Percentiles rank a stretch among this genome's conserved stretches.
Evolutionary conservation across 495 filamentous ascomycete species (phyloP).

Genomic region (Penicillium waksmanii): DNA sequence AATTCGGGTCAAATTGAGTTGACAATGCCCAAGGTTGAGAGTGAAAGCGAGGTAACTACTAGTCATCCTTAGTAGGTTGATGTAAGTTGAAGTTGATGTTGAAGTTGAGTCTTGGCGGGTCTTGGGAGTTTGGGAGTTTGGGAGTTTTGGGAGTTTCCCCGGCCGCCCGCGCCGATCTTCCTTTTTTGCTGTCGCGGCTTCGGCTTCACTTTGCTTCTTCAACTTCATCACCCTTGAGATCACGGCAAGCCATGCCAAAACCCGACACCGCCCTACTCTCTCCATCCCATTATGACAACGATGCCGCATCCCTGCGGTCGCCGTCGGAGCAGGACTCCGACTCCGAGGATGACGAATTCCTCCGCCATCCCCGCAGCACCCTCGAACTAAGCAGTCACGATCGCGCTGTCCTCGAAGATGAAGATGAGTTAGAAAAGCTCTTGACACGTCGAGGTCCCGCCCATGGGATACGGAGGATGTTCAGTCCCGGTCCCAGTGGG

Average conservation of each 20-base stretch:
- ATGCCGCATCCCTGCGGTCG: constrained; percentile 65
- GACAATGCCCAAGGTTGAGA: too few species aligned
- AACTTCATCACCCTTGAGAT: neutral
- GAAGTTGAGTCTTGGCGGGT: neutral
- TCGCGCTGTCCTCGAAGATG: constrained; percentile 76
- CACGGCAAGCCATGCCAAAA: constrained; percentile 30
- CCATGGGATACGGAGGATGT: constrained; percentile 54
- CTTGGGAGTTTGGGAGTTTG: neutral
- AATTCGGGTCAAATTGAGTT: neutral
- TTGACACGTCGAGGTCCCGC: constrained; percentile 58
- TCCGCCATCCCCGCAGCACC: constrained; percentile 66
- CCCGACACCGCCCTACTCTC: constrained; percentile 57
- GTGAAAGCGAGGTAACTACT: too few species aligned
- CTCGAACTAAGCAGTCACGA: constrained; percentile 73
- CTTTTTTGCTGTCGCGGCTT: constrained; percentile 3
- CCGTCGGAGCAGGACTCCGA: constrained; percentile 76
- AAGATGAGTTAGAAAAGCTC: constrained; percentile 85
- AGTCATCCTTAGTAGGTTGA: too few species aligned
- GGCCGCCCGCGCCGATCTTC: constrained; percentile 10
- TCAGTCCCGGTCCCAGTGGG: constrained; percentile 42
- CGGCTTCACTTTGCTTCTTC: constrained; percentile 7
- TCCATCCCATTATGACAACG: constrained; percentile 67
- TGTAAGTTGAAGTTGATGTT: neutral
- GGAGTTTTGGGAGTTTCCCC: neutral
- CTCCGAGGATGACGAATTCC: constrained; percentile 73